Percentiles rank a stretch among this genome's conserved stretches.
phyloP scores from a whole-genome alignment of 2,329 filamentous ascomycete species.

The Colletotrichum acutatum region DNA sequence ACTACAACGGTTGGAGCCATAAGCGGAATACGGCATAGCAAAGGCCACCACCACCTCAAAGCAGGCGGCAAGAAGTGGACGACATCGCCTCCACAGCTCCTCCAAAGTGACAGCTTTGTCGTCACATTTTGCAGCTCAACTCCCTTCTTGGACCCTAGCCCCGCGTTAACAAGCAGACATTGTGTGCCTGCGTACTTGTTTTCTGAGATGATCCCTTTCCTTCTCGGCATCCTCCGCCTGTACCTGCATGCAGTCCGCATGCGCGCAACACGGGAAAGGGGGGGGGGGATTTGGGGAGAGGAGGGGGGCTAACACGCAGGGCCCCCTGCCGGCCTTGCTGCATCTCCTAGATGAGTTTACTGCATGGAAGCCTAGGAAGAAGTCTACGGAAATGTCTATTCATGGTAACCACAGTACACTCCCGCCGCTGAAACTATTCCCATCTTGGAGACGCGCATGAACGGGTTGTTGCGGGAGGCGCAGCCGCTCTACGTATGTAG shows the following conservation, averaged over 20 bases:
- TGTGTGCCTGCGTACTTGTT: neutral
- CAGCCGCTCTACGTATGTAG: neutral
- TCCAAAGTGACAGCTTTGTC: neutral
- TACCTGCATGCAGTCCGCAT: constrained; percentile 19
- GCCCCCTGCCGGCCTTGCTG: constrained; percentile 3
- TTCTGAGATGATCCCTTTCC: constrained; percentile 1
- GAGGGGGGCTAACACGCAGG: neutral
- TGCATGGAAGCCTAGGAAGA: constrained; percentile 29
- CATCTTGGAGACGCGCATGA: constrained; percentile 1
- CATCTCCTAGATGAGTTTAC: constrained; percentile 15
- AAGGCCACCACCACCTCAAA: neutral
- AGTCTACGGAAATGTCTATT: constrained; percentile 14
- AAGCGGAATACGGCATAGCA: constrained; percentile 5
- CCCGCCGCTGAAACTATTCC: neutral
- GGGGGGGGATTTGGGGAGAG: too few species aligned
- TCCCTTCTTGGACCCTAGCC: neutral
- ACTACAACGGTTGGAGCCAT: constrained; percentile 7
- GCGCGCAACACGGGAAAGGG: too few species aligned
- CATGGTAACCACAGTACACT: neutral
- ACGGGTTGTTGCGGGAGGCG: neutral
- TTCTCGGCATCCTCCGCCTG: constrained; percentile 12
- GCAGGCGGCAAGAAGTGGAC: constrained; percentile 4
- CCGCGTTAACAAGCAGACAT: neutral
- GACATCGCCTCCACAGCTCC: constrained; percentile 6
- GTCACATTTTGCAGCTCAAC: constrained; percentile 16